A percentile compares a stretch with the other conserved stretches of the same genome.
Conservation (phyloP, 116 monocot genomes). For the Phalaenopsis hybrid region DNA sequence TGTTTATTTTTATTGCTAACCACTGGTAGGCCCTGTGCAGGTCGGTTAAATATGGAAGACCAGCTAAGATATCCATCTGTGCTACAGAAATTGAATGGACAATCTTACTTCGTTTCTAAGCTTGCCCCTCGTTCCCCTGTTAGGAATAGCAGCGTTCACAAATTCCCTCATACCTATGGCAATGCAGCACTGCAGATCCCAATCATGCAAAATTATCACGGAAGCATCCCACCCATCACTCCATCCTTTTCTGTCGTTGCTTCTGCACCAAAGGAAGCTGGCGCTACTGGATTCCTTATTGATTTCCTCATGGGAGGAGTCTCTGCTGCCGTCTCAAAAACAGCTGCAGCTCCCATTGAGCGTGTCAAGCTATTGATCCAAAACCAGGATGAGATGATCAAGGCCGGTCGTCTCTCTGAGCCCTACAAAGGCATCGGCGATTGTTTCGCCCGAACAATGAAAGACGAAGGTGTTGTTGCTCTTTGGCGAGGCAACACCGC, state of each 20-base stretch:
- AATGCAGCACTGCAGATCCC: conserved; percentile 6
- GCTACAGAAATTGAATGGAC: conserved; percentile 24
- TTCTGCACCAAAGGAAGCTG: conserved; percentile 26
- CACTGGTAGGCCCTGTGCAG: background rate
- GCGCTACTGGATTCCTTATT: conserved; percentile 28
- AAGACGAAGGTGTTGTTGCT: conserved; percentile 26
- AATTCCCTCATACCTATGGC: background rate
- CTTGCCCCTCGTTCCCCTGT: background rate
- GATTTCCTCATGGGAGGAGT: conserved; percentile 51
- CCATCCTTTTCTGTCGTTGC: conserved; percentile 17
- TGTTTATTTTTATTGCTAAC: background rate
- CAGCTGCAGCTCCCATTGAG: conserved; percentile 37
- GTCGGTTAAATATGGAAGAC: conserved; percentile 20
- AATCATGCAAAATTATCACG: conserved; percentile 2
- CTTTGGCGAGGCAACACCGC: conserved; percentile 44
- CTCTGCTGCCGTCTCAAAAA: conserved; percentile 42
- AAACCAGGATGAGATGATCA: conserved; percentile 52
- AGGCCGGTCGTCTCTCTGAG: conserved; percentile 31
- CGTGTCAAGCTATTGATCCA: conserved; percentile 47
- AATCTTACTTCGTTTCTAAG: conserved; percentile 17
- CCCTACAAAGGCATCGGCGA: conserved; percentile 40
- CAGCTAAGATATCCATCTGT: conserved; percentile 21
- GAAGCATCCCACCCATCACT: conserved; percentile 1
- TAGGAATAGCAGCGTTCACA: conserved; percentile 1
- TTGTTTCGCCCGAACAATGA: conserved; percentile 33